Evolutionary conservation across 495 filamentous ascomycete genomes (phyloP), one percentile per base, ranked within the genome.

Genomic region (Durotheca rogersii): DNA sequence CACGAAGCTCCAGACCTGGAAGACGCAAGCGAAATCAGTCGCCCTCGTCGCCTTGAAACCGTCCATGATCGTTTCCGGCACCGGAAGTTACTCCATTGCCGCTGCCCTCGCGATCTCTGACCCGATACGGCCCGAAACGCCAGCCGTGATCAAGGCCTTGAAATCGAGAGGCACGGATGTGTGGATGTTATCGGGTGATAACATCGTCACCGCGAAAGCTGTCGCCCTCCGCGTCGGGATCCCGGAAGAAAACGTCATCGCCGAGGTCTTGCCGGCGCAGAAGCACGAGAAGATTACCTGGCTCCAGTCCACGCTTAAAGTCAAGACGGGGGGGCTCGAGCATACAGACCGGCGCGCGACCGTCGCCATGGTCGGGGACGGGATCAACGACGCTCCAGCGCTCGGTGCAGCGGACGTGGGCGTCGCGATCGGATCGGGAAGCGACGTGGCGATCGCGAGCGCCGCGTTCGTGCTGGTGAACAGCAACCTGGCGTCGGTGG

Each of bases 101-200:
- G 76, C 77, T 7, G 64, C 76, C 12, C 76, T 84, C 51, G 71
- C 81, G 11, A 79, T 80, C 56, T 71, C 82, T 1, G 92, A 97
- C 60, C 83, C 87, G 1, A 76, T 96, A 53, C 87, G 93, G 2
- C 81, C 84, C 3, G 89, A 94, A 63, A 83, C 92, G 0, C 64
- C 73, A 14, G 52, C 65, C 5, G 80, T 92, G 20, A 80, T 96
- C 57, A 61, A 67, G 4, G 71, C 83, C n/a, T 82, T 97, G 4
- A 78, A 82, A 44, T 66, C 79, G 16, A 78, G 76, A 18, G 79
- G 79, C 47, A 83, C 88, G 42, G 75, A 80, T 2, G 86, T 95
- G 18, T 96, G 84, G 81, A 95, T 97, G 89, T 84, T 95, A 34
- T 93, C 90, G 2, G 92, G 92, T 11, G 92, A 97, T 67, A 87